Percentiles rank a stretch among this genome's conserved stretches.
These are phyloP conservation scores for Penicillium digitatum DNA, from an alignment of 2,329 filamentous ascomycete genomes.

Conservation along the genomic window DNA sequence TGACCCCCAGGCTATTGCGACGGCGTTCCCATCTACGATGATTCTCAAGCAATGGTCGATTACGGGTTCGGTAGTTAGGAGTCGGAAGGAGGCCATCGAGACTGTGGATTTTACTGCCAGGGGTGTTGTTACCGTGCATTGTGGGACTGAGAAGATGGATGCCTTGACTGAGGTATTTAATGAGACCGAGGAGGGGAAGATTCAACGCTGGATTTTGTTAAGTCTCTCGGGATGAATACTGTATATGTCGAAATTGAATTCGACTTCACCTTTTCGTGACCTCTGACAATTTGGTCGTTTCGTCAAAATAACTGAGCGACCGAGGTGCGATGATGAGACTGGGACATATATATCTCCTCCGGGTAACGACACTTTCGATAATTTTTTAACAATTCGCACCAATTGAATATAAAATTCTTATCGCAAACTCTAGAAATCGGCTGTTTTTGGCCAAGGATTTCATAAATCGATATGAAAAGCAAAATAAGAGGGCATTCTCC, in stretches of 20 bases:
- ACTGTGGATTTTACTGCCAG: conserved; percentile 46
- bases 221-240: conserved; percentile 31
- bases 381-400: not conserved
- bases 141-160: conserved; percentile 46
- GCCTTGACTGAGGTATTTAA: conserved; percentile 45
- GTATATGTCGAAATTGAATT: not conserved
- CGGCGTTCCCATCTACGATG: conserved; percentile 42
- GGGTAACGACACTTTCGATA: not conserved
- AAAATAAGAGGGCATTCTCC: too few relatives aligned
- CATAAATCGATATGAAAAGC: not conserved
- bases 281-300: rapidly evolving
- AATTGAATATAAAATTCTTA: not conserved
- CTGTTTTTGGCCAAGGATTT: not conserved
- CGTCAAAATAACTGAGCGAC: not conserved
- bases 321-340: too few relatives aligned
- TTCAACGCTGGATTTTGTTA: conserved; percentile 48
- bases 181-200: conserved; percentile 42
- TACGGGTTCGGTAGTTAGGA: conserved; percentile 50
- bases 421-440: too few relatives aligned
- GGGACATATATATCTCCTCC: not conserved
- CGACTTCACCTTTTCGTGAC: not conserved
- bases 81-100: conserved; percentile 48
- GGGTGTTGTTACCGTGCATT: conserved; percentile 45
- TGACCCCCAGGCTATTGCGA: conserved; percentile 43
- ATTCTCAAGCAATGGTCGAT: conserved; percentile 44